Evolutionary conservation across 768 basidiomycete genomes (phyloP), one percentile per base, ranked within the genome.

Genomic region (Multifurca ochricompacta): DNA sequence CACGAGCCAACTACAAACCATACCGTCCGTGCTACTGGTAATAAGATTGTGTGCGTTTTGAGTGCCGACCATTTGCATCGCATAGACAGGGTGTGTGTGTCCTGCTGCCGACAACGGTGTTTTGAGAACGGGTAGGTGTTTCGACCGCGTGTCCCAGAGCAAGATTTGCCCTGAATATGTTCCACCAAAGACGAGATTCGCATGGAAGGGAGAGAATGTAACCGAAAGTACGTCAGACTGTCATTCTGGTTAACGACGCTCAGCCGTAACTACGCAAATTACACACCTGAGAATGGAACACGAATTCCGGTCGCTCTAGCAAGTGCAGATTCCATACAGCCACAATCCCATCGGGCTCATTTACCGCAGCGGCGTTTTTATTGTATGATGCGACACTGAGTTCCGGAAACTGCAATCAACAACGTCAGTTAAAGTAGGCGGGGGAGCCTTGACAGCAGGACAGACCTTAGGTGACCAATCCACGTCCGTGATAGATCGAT

Each of bases 111-210:
- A 96, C 36, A 98, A 70, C 0, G 96, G 96, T 5, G 96, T 96
- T 73, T 98, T 99, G 45, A 97, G 74, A 3, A 98, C 92, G 0
- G 96, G 96, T 2, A 97, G 74, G 66, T 96, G 92, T 67, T 95
- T 95, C 2, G 94, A 91, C 43, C 96, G 84, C 7, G 94, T 98
- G 65, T 99, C 96, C 96, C 96, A 99, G 0, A 98, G 78, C 25
- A 99, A 73, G 58, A 99, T 94, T 71, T 98, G 96, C 16, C 96
- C 96, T 27, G 96, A 97, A 67, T 98, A 98, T n/a, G 96, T 97
- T 21, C 96, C 96, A 48, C 96, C 96, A 59, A 98, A 96, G 35
- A 99, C 79, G 16, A 97, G 81, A 64, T 96, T 98, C 2, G 96
- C 89, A 68, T 99, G 95, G 70, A 96, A 98, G 0, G 96, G 94